Evolutionary conservation across 371 early-diverging fungal genomes (phyloP).

Genomic region (Mucor lusitanicus): DNA sequence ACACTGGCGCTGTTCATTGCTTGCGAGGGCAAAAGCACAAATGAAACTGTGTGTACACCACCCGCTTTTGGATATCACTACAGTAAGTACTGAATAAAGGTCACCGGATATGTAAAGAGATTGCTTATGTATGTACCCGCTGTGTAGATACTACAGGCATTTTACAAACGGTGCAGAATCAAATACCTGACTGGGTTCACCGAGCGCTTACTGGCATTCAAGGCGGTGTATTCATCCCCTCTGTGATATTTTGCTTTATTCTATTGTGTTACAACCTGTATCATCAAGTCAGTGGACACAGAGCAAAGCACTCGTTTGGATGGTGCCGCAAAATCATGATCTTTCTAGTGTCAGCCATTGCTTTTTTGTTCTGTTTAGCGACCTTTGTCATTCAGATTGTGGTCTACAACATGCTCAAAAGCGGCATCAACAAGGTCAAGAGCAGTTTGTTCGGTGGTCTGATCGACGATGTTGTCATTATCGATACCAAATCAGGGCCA

Average conservation of each 20-base stretch:
- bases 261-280: constrained; percentile 12
- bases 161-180: constrained; percentile 3
- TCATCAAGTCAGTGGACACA: not conserved
- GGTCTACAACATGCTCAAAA: constrained; percentile 2
- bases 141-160: constrained; percentile 15
- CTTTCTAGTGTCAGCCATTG: not conserved
- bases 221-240: constrained; percentile 20
- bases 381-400: constrained; percentile 18
- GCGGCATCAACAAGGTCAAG: not conserved
- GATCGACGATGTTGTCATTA: constrained; percentile 2
- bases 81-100: constrained; percentile 3
- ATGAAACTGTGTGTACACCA: constrained; percentile 17
- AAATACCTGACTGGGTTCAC: constrained; percentile 14
- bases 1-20: constrained; percentile 12
- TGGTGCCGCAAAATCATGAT: not conserved
- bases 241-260: constrained; percentile 19
- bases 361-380: constrained; percentile 12
- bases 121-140: no score
- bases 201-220: constrained; percentile 8
- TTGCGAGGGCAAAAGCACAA: constrained; percentile 16
- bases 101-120: not conserved
- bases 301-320: not conserved
- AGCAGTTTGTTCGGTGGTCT: constrained; percentile 2
- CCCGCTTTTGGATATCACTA: constrained; percentile 19
- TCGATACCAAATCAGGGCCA: constrained; percentile 8